Percentiles rank a stretch among this genome's conserved stretches.
phyloP scores from a whole-genome alignment of 2,329 filamentous ascomycete genomes.

The Phyllachora maydis region DNA sequence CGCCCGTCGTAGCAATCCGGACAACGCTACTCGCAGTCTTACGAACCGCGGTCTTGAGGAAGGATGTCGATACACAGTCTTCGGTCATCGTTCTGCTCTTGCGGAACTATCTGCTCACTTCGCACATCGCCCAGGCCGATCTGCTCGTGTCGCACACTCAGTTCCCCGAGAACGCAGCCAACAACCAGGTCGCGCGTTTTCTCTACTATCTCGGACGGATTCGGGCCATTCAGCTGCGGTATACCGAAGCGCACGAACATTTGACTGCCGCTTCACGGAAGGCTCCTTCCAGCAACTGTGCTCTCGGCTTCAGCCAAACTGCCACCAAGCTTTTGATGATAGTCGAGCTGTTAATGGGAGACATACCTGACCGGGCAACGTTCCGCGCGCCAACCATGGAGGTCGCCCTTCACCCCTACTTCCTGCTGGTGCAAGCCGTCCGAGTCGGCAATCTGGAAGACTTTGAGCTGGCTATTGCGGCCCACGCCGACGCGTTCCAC shows the following conservation, averaged over 20 bases:
- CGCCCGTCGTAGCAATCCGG: conserved; percentile 69
- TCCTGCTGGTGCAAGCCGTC: conserved; percentile 83
- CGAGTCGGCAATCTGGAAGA: conserved; percentile 91
- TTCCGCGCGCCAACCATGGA: conserved; percentile 85
- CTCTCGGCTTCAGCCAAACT: conserved; percentile 86
- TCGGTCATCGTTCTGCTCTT: conserved; percentile 88
- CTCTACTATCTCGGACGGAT: conserved; percentile 95
- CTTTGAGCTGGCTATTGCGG: conserved; percentile 71
- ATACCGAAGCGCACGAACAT: conserved; percentile 92
- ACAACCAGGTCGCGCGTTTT: conserved; percentile 95
- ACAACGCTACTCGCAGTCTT: conserved; percentile 73
- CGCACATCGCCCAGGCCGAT: conserved; percentile 92
- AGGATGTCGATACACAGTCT: conserved; percentile 93
- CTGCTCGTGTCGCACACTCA: conserved; percentile 88
- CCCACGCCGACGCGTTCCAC: conserved; percentile 68
- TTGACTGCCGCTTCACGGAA: conserved; percentile 86
- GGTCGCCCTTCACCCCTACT: conserved; percentile 75
- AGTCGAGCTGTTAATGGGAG: conserved; percentile 93
- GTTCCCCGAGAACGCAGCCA: conserved; percentile 83
- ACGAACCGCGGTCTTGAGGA: conserved; percentile 85
- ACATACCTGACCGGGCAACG: conserved; percentile 85
- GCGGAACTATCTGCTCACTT: conserved; percentile 88
- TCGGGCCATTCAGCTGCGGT: conserved; percentile 85
- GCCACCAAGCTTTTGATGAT: conserved; percentile 93
- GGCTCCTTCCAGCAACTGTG: conserved; percentile 73